Conservation (phyloP, 169 alveolate genomes). For the Plasmodium coatneyi region DNA sequence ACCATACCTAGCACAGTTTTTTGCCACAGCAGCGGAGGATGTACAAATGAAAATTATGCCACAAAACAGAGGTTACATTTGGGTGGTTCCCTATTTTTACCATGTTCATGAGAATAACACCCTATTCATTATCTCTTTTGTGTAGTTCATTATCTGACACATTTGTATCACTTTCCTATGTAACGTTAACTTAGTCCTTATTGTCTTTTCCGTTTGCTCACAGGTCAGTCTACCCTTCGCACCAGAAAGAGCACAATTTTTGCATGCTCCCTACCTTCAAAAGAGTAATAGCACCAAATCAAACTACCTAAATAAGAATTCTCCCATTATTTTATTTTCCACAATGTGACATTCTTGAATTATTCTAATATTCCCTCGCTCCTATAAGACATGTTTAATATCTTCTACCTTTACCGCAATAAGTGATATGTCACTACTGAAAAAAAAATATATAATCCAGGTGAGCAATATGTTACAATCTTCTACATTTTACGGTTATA, state of each 20-base stretch:
- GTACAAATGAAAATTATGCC: background rate
- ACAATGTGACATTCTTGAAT: background rate
- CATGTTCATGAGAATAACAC: background rate
- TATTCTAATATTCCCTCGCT: background rate
- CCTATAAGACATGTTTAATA: background rate
- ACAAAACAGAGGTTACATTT: background rate
- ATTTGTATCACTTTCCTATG: background rate
- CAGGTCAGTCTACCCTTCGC: background rate
- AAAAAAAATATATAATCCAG: background rate
- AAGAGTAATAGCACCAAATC: background rate
- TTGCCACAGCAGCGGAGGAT: background rate
- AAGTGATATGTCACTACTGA: background rate
- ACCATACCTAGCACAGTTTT: background rate
- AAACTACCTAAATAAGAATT: background rate
- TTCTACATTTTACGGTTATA: background rate
- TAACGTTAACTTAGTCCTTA: background rate
- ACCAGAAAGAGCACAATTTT: background rate
- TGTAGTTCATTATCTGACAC: background rate
- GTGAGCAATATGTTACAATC: background rate
- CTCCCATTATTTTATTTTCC: background rate
- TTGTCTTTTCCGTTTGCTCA: background rate
- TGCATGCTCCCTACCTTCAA: background rate
- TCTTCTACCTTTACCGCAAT: background rate
- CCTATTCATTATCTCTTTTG: background rate
- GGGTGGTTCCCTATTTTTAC: background rate